Evolutionary conservation across 1,284 basidiomycete genomes (phyloP).

Genomic region (Kalmanozyma brasiliensis): DNA sequence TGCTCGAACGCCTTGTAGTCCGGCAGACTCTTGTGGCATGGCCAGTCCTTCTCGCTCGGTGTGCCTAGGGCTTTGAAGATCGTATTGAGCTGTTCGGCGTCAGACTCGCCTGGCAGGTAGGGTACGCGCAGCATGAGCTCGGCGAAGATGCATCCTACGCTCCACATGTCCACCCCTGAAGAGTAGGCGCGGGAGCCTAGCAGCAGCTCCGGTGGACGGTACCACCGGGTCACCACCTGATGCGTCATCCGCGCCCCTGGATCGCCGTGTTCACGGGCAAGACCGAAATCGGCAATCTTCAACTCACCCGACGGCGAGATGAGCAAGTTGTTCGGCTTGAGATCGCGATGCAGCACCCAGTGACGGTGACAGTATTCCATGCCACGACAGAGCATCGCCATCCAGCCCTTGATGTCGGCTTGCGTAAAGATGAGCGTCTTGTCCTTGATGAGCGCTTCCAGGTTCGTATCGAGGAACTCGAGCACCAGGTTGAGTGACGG

Average conservation of each 20-base stretch:
- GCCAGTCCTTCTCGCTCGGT: slow-evolving; percentile 96
- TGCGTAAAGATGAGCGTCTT: slow-evolving; percentile 88
- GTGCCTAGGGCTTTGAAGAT: slow-evolving; percentile 94
- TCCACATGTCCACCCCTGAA: slow-evolving; percentile 90
- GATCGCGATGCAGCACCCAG: slow-evolving; percentile 91
- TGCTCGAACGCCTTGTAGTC: slow-evolving; percentile 54
- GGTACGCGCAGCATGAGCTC: slow-evolving; percentile 94
- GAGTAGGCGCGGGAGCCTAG: slow-evolving; percentile 89
- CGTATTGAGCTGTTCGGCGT: slow-evolving; percentile 94
- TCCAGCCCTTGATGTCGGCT: slow-evolving; percentile 98
- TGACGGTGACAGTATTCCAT: slow-evolving; percentile 97
- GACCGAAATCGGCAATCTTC: slow-evolving; percentile 98
- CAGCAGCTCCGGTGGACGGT: slow-evolving; percentile 91
- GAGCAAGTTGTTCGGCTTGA: slow-evolving; percentile 98
- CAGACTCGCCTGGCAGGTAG: slow-evolving; percentile 90
- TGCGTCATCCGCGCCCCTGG: slow-evolving; percentile 95
- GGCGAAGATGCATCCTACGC: slow-evolving; percentile 93
- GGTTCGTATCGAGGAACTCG: slow-evolving; percentile 95
- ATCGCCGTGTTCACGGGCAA: slow-evolving; percentile 93
- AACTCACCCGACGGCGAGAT: slow-evolving; percentile 89
- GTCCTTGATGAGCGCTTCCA: slow-evolving; percentile 97
- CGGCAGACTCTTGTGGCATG: slow-evolving; percentile 76
- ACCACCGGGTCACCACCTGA: slow-evolving; percentile 98
- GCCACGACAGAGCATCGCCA: slow-evolving; percentile 95
- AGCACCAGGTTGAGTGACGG: slow-evolving; percentile 93